phyloP scores from a whole-genome alignment of 495 filamentous ascomycete genomes.

The Talaromyces borbonicus region DNA sequence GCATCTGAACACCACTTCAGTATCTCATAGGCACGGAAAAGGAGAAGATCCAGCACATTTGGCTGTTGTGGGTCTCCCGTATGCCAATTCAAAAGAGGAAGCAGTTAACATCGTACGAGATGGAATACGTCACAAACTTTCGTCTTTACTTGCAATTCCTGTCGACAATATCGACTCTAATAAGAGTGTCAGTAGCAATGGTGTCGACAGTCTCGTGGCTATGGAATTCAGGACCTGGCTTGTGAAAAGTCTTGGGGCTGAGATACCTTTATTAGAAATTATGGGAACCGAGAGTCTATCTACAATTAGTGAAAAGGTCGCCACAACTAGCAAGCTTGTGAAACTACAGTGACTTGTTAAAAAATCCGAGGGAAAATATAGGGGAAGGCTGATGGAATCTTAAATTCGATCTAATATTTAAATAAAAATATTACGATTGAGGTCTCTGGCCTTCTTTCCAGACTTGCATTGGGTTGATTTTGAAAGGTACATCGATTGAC shows the following conservation, averaged over 20 bases:
- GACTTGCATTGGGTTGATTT: no score
- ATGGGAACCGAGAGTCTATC: conserved; percentile 21
- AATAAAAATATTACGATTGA: no score
- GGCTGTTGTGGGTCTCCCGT: conserved; percentile 5
- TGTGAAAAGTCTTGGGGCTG: conserved; percentile 22
- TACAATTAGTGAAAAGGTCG: conserved; percentile 18
- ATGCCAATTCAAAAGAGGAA: conserved; percentile 18
- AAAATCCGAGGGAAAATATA: no score
- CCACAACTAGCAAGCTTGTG: conserved; percentile 1
- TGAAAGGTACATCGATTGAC: no score
- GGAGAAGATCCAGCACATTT: conserved; percentile 1
- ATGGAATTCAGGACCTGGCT: conserved; percentile 41
- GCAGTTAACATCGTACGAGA: conserved; percentile 16
- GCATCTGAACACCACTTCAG: conserved; percentile 12
- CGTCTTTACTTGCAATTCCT: conserved; percentile 19
- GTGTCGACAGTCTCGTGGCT: conserved; percentile 37
- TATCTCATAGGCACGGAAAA: background rate
- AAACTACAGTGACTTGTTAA: background rate
- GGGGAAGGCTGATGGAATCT: no score
- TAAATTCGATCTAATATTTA: no score
- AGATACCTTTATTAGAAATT: conserved; percentile 29
- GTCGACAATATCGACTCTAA: conserved; percentile 30
- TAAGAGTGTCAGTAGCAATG: conserved; percentile 19
- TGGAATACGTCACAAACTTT: conserved; percentile 17
- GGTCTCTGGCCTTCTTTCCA: no score